Percentiles rank a stretch among this genome's conserved stretches.
Conservation (phyloP, 768 basidiomycete genomes). For the Hygrocybe coccinea region DNA sequence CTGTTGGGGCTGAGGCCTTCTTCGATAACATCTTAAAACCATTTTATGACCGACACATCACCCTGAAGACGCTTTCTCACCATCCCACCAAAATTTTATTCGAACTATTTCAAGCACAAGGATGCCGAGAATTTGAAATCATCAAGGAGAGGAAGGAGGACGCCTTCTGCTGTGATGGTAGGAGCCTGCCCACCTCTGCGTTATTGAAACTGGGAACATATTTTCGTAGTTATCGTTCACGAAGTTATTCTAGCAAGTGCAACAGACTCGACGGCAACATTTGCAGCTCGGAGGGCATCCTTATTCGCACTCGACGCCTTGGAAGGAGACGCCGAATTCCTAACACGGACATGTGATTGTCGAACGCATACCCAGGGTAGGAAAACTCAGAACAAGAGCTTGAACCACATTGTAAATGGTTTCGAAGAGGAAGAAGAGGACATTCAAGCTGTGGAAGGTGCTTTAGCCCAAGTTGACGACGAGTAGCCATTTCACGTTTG, state of each 20-base stretch:
- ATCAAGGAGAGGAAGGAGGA: constrained; percentile 43
- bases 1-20: constrained; percentile 54
- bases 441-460: constrained; percentile 7
- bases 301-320: constrained; percentile 64
- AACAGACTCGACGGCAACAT: constrained; percentile 43
- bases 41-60: constrained; percentile 74
- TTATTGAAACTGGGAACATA: constrained; percentile 3
- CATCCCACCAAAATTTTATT: constrained; percentile 75
- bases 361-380: constrained; percentile 39
- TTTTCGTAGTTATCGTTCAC: constrained; percentile 58
- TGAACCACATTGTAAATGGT: constrained; percentile 24
- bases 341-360: constrained; percentile 67
- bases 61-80: constrained; percentile 63
- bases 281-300: constrained; percentile 59
- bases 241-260: constrained; percentile 57
- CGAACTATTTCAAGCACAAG: constrained; percentile 66
- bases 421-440: constrained; percentile 23
- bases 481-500: no score
- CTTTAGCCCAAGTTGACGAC: neutral
- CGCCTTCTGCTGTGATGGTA: constrained; percentile 50
- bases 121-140: constrained; percentile 63
- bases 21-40: constrained; percentile 68
- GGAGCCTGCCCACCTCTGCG: constrained; percentile 12
- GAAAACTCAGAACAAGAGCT: constrained; percentile 26
- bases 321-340: constrained; percentile 57